Conservation (phyloP, 1,284 basidiomycete species). For the Ganoderma boninense region DNA sequence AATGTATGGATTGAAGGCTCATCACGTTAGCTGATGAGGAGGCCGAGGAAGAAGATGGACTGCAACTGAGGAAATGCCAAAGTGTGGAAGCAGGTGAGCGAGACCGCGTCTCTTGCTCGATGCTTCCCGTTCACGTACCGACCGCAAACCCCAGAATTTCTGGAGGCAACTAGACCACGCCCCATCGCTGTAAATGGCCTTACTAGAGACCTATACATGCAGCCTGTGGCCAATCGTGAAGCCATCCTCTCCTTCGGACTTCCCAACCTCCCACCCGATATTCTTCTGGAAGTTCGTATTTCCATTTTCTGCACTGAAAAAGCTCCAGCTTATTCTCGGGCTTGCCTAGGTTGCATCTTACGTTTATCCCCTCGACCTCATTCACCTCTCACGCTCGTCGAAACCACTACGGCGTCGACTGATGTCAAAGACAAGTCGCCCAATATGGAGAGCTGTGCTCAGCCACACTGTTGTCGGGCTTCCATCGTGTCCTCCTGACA, state of each 20-base stretch:
- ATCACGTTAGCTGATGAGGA: neutral
- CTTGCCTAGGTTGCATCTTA: neutral
- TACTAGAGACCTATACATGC: neutral
- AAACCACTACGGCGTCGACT: neutral
- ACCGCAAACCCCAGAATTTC: neutral
- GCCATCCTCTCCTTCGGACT: neutral
- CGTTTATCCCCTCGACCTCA: neutral
- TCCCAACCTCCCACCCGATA: neutral
- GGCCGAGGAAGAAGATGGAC: neutral
- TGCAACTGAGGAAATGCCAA: neutral
- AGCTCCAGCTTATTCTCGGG: neutral
- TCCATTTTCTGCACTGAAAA: neutral
- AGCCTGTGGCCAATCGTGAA: neutral
- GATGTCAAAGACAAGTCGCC: neutral
- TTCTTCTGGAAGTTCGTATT: neutral
- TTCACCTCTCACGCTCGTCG: neutral
- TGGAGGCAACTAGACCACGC: neutral
- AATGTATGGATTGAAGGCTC: neutral
- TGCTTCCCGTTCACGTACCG: neutral
- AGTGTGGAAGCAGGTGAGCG: neutral
- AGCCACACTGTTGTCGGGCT: neutral
- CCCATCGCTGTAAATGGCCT: neutral
- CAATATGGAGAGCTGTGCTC: neutral
- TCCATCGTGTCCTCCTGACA: constrained; percentile 33
- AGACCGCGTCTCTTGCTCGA: too few relatives aligned